Evolutionary conservation across 768 basidiomycete species (phyloP).

Genomic region (Termitomyces sp.): DNA sequence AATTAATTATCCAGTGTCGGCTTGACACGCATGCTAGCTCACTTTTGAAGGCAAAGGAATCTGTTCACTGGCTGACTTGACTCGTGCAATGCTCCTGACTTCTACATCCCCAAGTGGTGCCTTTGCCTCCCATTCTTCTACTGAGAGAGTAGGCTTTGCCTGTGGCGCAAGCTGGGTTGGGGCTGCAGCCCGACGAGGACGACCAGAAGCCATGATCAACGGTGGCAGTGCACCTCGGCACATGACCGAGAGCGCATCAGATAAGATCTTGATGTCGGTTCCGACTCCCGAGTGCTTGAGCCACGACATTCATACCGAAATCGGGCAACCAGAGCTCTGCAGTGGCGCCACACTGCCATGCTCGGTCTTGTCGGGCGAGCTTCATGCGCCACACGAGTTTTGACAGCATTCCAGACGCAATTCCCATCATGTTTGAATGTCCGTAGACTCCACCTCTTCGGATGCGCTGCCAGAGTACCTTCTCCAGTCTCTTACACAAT

Average conservation of each 20-base stretch:
- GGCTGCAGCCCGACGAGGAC: slow-evolving; percentile 9
- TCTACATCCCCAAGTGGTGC: slow-evolving; percentile 74
- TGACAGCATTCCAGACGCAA: background rate
- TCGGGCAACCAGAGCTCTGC: background rate
- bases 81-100: slow-evolving; percentile 54
- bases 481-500: background rate
- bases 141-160: slow-evolving; percentile 45
- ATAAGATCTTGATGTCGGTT: background rate
- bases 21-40: slow-evolving; percentile 13
- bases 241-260: background rate
- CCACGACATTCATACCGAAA: background rate
- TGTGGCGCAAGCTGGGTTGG: slow-evolving; percentile 16
- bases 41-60: slow-evolving; percentile 77
- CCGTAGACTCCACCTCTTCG: slow-evolving; percentile 1
- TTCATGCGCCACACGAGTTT: background rate
- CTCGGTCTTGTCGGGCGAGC: background rate
- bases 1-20: slow-evolving; percentile 4
- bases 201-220: slow-evolving; percentile 14
- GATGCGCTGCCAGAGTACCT: background rate
- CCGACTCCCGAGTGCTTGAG: too few species aligned
- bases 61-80: slow-evolving; percentile 61
- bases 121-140: slow-evolving; percentile 92
- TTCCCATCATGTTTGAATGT: background rate
- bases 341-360: background rate
- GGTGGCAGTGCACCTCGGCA: slow-evolving; percentile 5